Conservation (phyloP, 257 asterid genomes). For the Solanum chiquidenum region DNA sequence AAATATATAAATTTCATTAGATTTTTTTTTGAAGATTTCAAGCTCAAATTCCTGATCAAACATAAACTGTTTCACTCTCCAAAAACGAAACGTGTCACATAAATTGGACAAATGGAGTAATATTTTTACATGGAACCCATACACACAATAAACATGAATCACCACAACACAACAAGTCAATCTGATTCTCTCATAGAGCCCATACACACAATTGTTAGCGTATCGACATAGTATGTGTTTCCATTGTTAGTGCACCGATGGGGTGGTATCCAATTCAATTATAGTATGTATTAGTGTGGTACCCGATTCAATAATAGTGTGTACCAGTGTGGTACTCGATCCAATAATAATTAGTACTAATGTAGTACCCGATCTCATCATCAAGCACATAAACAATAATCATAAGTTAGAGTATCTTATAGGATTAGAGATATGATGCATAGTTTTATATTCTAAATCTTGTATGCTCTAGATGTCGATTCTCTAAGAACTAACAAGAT, state of each 20-base stretch:
- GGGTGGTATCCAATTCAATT: neutral
- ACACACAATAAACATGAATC: neutral
- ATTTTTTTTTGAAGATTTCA: too few relatives aligned
- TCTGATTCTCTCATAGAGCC: neutral
- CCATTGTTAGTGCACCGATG: neutral
- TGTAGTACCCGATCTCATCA: neutral
- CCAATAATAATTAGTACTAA: neutral
- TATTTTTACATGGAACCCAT: neutral
- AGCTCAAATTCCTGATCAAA: accelerated
- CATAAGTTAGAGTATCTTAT: neutral
- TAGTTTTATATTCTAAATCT: neutral
- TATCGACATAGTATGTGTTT: neutral
- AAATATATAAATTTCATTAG: too few relatives aligned
- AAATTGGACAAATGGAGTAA: neutral
- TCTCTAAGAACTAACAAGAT: too few relatives aligned
- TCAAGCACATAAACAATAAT: neutral
- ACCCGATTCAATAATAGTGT: too few relatives aligned
- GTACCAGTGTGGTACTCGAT: neutral
- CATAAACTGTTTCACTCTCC: neutral
- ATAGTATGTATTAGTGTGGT: neutral
- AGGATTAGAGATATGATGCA: neutral
- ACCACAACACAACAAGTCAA: neutral
- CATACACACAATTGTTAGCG: neutral
- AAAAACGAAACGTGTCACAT: too few relatives aligned
- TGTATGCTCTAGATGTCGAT: too few relatives aligned